Evolutionary conservation across 345 rosid genomes (phyloP).

Genomic region (Odontarrhena argentea): DNA sequence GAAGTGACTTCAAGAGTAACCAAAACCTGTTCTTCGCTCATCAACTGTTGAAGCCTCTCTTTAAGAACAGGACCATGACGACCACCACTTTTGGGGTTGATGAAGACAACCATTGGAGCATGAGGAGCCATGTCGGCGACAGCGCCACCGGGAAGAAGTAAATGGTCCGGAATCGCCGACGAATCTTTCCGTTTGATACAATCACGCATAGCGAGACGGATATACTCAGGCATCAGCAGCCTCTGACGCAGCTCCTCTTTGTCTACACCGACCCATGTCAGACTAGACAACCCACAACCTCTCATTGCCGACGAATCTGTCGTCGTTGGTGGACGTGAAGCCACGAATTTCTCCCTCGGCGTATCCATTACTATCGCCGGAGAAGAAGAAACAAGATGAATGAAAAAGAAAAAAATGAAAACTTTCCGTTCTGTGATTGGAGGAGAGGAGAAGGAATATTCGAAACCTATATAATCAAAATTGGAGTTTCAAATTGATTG

Average conservation of each 20-base stretch:
- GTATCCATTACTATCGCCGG: conserved; percentile 41
- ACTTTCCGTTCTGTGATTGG: conserved; percentile 38
- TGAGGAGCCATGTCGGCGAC: conserved; percentile 56
- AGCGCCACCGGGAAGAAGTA: conserved; percentile 39
- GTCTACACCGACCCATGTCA: conserved; percentile 66
- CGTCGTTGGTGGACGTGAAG: conserved; percentile 47
- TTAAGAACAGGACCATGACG: conserved; percentile 81
- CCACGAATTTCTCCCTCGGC: conserved; percentile 52
- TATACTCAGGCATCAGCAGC: conserved; percentile 69
- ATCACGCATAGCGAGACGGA: conserved; percentile 72
- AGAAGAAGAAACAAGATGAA: not conserved
- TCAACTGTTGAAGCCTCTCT: conserved; percentile 72
- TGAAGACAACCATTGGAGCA: conserved; percentile 77
- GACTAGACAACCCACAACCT: conserved; percentile 69
- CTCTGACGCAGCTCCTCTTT: conserved; percentile 65
- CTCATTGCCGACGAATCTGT: conserved; percentile 48
- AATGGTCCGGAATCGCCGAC: conserved; percentile 40
- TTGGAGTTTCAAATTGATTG: not conserved
- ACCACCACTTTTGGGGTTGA: conserved; percentile 87
- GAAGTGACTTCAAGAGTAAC: not conserved
- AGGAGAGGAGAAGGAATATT: conserved; percentile 27
- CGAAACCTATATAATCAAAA: conserved; percentile 32
- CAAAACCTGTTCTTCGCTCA: conserved; percentile 85
- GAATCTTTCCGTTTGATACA: conserved; percentile 63
- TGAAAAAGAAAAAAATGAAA: not conserved